Conservation (phyloP, 805 yeast species). For the Isabelozyma gotoi region DNA sequence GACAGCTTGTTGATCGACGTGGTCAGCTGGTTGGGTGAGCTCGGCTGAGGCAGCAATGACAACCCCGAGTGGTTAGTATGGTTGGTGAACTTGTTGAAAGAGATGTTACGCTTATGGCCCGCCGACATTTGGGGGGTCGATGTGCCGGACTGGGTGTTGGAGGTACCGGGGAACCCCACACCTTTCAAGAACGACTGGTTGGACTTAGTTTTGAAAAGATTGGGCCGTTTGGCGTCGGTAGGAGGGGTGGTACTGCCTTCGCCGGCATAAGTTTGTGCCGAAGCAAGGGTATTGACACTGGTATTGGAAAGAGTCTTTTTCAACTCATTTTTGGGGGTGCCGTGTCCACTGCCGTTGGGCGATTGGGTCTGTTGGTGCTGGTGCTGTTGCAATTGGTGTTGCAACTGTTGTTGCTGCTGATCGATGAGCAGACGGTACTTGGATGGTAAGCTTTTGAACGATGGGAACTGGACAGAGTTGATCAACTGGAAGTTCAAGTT, state of each 20-base stretch:
- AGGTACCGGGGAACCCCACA: conserved; percentile 13
- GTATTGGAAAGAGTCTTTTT: conserved; percentile 16
- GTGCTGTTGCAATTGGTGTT: neutral
- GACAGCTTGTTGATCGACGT: neutral
- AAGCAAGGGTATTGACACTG: conserved; percentile 24
- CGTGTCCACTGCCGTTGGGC: neutral
- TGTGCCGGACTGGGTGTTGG: conserved; percentile 19
- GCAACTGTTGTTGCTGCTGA: conserved; percentile 1
- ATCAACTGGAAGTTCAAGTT: conserved; percentile 38
- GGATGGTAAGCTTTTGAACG: conserved; percentile 42
- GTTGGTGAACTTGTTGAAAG: conserved; percentile 7
- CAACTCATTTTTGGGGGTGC: conserved; percentile 18
- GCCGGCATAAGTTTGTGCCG: conserved; percentile 2
- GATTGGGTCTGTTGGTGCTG: neutral
- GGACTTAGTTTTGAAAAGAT: conserved; percentile 22
- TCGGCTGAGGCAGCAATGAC: conserved; percentile 1
- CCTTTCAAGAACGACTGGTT: conserved; percentile 9
- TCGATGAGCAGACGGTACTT: conserved; percentile 6
- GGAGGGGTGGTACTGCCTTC: conserved; percentile 5
- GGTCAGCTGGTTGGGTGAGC: conserved; percentile 1
- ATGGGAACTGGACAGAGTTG: conserved; percentile 39
- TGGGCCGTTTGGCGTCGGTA: conserved; percentile 17
- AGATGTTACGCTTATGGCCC: conserved; percentile 12
- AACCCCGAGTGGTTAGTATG: neutral
- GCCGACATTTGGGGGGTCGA: conserved; percentile 2